These are phyloP conservation scores for Teunomyces stri DNA, from an alignment of 805 yeast genomes.

Conservation along the genomic window DNA sequence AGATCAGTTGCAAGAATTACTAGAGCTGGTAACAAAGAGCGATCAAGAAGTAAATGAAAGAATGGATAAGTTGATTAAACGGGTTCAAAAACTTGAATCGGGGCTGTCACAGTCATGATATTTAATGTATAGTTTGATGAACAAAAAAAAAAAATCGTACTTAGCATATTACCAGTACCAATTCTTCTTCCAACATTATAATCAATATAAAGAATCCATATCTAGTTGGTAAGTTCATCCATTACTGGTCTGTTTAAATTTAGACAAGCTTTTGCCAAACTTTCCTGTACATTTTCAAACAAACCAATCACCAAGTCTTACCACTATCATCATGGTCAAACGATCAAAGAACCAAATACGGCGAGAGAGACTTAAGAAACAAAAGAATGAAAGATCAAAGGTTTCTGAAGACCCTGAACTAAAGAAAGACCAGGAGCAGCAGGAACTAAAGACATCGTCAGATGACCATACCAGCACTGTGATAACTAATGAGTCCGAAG, in stretches of 20 bases:
- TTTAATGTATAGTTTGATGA: neutral
- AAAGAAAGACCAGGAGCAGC: neutral
- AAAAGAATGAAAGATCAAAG: neutral
- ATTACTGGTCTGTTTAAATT: neutral
- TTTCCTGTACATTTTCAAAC: conserved; percentile 1
- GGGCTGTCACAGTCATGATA: neutral
- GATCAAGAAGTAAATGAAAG: conserved; percentile 28
- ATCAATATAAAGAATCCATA: too few relatives aligned
- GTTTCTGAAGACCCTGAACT: neutral
- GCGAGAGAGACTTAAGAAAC: conserved; percentile 31
- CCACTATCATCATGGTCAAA: conserved; percentile 13
- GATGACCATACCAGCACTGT: neutral
- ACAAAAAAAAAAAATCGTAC: too few relatives aligned
- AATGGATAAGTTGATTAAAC: conserved; percentile 23
- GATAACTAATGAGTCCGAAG: neutral
- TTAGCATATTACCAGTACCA: too few relatives aligned
- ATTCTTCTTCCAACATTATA: too few relatives aligned
- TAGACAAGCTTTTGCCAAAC: neutral
- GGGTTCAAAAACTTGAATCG: conserved; percentile 13
- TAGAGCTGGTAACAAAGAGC: conserved; percentile 21
- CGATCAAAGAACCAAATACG: conserved; percentile 54
- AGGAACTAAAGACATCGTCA: neutral
- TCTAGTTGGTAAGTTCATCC: too few relatives aligned
- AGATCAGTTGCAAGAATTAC: conserved; percentile 18
- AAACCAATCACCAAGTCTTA: neutral